Percentiles rank a stretch among this genome's conserved stretches.
Evolutionary conservation across 129 eudicot species (phyloP).

Genomic region (Oenanthe sinensis): DNA sequence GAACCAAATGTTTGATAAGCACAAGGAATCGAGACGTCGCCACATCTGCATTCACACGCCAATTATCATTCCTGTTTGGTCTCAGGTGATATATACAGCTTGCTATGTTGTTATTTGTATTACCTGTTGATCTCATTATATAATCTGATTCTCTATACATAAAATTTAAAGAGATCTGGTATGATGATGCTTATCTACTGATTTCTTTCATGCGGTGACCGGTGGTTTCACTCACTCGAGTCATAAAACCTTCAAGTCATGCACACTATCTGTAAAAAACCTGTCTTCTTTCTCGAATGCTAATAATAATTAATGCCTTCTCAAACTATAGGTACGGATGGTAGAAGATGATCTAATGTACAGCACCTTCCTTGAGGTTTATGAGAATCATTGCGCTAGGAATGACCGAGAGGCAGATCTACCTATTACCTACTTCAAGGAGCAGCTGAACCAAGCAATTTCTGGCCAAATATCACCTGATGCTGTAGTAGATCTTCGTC

Average conservation of each 20-base stretch:
- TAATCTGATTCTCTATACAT: background rate
- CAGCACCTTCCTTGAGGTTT: conserved; percentile 96
- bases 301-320: conserved; percentile 9
- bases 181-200: background rate
- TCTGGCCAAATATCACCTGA: conserved; percentile 90
- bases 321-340: conserved; percentile 69
- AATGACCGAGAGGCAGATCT: conserved; percentile 87
- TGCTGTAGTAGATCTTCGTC: conserved; percentile 91
- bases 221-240: background rate
- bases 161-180: background rate
- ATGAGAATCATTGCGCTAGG: conserved; percentile 96
- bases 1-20: conserved; percentile 97
- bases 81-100: conserved; percentile 57
- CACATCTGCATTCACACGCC: conserved; percentile 96
- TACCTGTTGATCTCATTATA: background rate
- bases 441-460: conserved; percentile 93
- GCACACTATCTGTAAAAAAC: background rate
- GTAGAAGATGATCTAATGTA: conserved; percentile 97
- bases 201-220: background rate
- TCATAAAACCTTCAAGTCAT: background rate
- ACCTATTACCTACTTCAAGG: conserved; percentile 88
- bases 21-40: conserved; percentile 94
- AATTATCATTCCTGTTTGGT: conserved; percentile 96
- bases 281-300: background rate
- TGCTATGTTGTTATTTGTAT: background rate